Base-by-base conservation (phyloP, 352 stramenopile species). In the Globisporangium lucens region DNA sequence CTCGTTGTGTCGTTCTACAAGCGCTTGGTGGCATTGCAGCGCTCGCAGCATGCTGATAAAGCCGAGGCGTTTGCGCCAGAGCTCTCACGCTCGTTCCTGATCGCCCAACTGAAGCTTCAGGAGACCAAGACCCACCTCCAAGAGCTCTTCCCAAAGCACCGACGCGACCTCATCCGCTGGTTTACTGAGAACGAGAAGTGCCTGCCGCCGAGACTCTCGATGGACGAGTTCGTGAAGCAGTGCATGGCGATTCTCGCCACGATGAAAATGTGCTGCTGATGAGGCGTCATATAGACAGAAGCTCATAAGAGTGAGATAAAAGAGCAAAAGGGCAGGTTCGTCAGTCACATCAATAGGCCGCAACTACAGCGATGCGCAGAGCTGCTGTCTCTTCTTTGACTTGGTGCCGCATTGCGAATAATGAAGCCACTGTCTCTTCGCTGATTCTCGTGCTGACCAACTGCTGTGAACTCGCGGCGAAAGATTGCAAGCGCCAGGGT, bases 61-160 rank as follows among this genome's bases (percentile, higher is more conserved):
- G 43, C 70, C 17, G 67, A 77, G 38, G 63, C 71, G 2, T 47
- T 63, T 20, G 76, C 71, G 2, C 46, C 64, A 13, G 63, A 78
- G 15, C 78, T 89, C n/a, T 67, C 72, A 2, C 73, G 71, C 8
- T 41, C 51, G 9, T 91, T 91, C 65, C 52, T 89, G 53, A 57
- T 79, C n/a, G 62, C 58, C 43, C 79, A 89, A 60, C 63, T 91
- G 61, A 71, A 62, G 20, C 68, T 85, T 8, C 68, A 77, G 52
- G 83, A 91, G 61, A 91, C 78, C 4, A 71, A 80, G 47, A 57
- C 57, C 38, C 71, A 80, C 56, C 66, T 91, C 35, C 73, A 74
- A 15, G 63, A 70, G 56, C 67, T 79, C 47, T 93, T 91, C 47
- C 78, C 80, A 3, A 78, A 65, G 20, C 85, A 93, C 67, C 80